A percentile compares a stretch with the other conserved stretches of the same genome.
These are phyloP conservation scores for Hyparrhenia diplandra DNA, from an alignment of 176 grass and related monocot species.

Conservation along the genomic window DNA sequence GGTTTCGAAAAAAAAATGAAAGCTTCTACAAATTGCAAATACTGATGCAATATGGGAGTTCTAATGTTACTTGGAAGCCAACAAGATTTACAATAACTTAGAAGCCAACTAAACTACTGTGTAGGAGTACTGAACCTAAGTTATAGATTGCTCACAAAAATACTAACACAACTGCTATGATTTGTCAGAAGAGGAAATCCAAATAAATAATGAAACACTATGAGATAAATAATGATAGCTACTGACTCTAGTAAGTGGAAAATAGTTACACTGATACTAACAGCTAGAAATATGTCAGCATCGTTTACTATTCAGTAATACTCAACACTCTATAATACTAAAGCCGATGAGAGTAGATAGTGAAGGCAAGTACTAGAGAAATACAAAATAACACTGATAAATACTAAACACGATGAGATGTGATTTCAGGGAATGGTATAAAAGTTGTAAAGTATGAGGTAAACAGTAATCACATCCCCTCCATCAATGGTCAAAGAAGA, in stretches of 20 bases:
- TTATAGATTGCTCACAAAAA: not conserved
- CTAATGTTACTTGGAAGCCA: not conserved
- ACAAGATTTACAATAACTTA: not conserved
- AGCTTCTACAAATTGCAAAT: not conserved
- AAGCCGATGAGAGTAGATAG: not conserved
- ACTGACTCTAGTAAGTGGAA: too few relatives aligned
- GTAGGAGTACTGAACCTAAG: not conserved
- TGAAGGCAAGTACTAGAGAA: not conserved
- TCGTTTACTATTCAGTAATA: not conserved
- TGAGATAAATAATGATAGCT: too few relatives aligned
- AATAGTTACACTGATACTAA: too few relatives aligned
- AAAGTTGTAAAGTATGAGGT: not conserved
- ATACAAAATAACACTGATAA: not conserved
- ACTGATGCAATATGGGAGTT: not conserved
- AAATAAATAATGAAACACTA: not conserved
- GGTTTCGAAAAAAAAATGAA: too few relatives aligned
- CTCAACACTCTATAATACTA: too few relatives aligned
- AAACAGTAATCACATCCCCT: not conserved
- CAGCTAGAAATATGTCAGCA: not conserved
- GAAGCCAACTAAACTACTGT: not conserved
- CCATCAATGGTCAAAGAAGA: not conserved
- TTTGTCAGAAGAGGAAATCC: not conserved
- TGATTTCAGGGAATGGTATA: not conserved
- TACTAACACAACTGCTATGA: not conserved
- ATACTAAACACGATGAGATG: not conserved